These are phyloP conservation scores for Yamagishiella unicocca DNA, from an alignment of 139 green algal species.

Conservation along the genomic window DNA sequence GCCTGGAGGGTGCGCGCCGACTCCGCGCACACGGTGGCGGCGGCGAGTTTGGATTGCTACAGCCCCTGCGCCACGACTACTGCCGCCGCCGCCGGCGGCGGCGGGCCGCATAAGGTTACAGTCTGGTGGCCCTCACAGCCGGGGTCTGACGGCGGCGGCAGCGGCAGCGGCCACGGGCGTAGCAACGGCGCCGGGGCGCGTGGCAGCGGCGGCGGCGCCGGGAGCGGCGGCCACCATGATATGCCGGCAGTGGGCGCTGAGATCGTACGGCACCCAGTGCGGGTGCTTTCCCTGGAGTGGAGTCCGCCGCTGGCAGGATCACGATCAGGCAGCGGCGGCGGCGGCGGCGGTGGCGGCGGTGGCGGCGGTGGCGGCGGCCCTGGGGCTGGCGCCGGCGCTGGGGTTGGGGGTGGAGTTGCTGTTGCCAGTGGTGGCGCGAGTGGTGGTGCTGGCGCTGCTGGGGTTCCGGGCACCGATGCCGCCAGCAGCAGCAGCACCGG, in stretches of 20 bases:
- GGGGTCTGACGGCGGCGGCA: too few species aligned
- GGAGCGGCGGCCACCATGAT: neutral
- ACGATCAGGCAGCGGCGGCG: neutral
- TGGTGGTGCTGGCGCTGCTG: neutral
- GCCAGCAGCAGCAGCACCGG: neutral
- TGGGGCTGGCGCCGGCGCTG: neutral
- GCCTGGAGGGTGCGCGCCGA: constrained; percentile 56
- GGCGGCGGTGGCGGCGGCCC: neutral
- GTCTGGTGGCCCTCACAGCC: constrained; percentile 68
- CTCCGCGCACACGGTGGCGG: constrained; percentile 54
- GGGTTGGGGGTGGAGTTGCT: too few species aligned
- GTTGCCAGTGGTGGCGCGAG: neutral
- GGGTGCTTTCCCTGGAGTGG: constrained; percentile 61
- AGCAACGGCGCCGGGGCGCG: too few species aligned
- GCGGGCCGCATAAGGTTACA: constrained; percentile 55
- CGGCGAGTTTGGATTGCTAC: constrained; percentile 54
- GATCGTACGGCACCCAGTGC: constrained; percentile 62
- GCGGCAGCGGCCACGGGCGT: neutral
- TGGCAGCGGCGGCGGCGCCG: neutral
- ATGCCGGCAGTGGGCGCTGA: constrained; percentile 54
- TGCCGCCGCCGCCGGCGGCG: neutral
- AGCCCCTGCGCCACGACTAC: constrained; percentile 65
- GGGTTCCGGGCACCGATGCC: neutral
- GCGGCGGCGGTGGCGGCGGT: neutral
- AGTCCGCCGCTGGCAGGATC: constrained; percentile 52